A percentile compares a stretch with the other conserved stretches of the same genome.
Evolutionary conservation across 1,284 basidiomycete species (phyloP).

Genomic region (Calocybe gambosa): DNA sequence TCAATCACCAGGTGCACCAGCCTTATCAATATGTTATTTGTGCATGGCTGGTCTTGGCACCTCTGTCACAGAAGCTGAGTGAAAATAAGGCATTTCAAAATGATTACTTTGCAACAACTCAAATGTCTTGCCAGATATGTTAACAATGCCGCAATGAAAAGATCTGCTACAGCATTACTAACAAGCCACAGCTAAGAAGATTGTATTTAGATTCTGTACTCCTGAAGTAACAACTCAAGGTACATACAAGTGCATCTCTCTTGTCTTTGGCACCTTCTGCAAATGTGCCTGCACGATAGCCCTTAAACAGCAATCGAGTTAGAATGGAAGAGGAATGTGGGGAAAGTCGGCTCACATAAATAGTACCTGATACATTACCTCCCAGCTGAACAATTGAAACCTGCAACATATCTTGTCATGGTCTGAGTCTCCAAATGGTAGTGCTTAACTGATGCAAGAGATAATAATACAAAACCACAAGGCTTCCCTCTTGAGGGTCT

Average conservation of each 20-base stretch:
- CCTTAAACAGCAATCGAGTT: not conserved
- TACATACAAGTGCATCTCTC: not conserved
- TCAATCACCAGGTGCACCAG: constrained; percentile 4
- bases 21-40: constrained; percentile 1
- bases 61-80: not conserved
- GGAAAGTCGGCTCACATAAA: not conserved
- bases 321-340: not conserved
- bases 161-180: constrained; percentile 15
- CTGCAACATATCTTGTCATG: not conserved
- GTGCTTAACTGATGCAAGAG: not conserved
- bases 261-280: not conserved
- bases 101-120: not conserved
- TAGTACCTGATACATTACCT: not conserved
- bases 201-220: no score
- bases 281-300: not conserved
- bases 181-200: constrained; percentile 18
- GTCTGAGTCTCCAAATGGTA: not conserved
- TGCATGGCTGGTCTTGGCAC: not conserved
- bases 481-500: not conserved
- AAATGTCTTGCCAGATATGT: constrained; percentile 12
- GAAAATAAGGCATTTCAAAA: not conserved
- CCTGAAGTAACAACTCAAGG: not conserved
- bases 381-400: not conserved
- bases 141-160: constrained; percentile 18
- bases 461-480: constrained; percentile 5